A percentile compares a stretch with the other conserved stretches of the same genome.
Evolutionary conservation across 305 asterid species (phyloP).

Genomic region (Fraxinus floribunda): DNA sequence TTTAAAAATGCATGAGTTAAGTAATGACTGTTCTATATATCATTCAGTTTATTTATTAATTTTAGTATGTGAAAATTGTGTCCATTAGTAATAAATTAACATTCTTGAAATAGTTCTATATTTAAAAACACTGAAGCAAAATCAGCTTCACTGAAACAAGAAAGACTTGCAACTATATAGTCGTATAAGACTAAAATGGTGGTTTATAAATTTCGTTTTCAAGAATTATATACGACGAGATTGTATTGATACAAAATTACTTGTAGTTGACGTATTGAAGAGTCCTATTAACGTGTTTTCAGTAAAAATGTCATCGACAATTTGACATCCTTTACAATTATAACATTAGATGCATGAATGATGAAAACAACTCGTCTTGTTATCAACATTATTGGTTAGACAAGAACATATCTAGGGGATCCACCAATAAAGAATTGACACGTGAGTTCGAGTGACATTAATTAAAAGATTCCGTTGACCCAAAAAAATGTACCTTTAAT

Average conservation of each 20-base stretch:
- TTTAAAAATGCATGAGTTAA: no score
- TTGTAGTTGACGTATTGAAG: not conserved
- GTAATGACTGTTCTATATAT: no score
- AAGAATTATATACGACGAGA: not conserved
- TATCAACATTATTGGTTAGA: not conserved
- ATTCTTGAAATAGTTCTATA: not conserved
- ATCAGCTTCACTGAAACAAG: no score
- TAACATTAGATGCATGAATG: not conserved
- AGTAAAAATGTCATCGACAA: no score
- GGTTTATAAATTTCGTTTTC: not conserved
- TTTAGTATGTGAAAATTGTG: no score
- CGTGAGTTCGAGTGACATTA: not conserved
- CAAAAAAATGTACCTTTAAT: no score
- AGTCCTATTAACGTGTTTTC: not conserved
- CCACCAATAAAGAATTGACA: constrained; percentile 20
- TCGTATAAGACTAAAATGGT: not conserved
- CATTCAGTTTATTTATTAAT: not conserved
- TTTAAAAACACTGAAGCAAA: no score
- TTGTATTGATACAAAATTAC: no score
- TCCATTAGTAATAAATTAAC: no score
- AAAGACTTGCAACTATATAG: no score
- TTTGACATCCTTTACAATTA: not conserved
- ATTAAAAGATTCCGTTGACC: no score
- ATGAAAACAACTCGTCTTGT: no score
- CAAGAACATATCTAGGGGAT: not conserved